These are phyloP conservation scores for Chlamydomonas eustigma DNA, from an alignment of 139 green algal genomes.

Conservation along the genomic window DNA sequence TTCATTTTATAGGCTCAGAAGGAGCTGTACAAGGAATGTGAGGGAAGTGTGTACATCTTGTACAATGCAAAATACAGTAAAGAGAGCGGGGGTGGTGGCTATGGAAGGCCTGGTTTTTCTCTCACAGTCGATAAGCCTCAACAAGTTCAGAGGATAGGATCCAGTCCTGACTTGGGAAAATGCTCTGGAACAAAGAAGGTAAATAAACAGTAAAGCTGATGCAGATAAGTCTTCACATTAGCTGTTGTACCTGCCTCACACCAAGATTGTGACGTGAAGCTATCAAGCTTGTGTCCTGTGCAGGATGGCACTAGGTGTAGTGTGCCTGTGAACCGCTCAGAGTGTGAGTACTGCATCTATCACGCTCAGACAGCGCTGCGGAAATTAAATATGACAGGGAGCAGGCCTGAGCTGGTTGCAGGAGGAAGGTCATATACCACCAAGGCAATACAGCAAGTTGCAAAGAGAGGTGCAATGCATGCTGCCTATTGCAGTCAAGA, in stretches of 20 bases:
- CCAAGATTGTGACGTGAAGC: too few relatives aligned
- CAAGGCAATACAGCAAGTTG: neutral
- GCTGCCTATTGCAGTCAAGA: too few relatives aligned
- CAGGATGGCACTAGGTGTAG: slow-evolving; percentile 33
- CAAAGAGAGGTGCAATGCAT: neutral
- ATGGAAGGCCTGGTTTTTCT: slow-evolving; percentile 10
- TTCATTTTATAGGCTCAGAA: slow-evolving; percentile 15
- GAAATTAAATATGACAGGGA: neutral
- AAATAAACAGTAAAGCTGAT: neutral
- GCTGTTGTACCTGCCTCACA: too few relatives aligned
- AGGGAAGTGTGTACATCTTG: slow-evolving; percentile 32
- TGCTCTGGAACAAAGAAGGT: slow-evolving; percentile 23
- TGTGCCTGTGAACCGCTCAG: slow-evolving; percentile 20
- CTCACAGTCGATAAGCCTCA: slow-evolving; percentile 29
- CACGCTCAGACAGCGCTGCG: slow-evolving; percentile 12
- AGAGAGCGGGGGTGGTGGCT: neutral
- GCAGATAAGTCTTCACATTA: too few relatives aligned
- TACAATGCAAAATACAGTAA: slow-evolving; percentile 20
- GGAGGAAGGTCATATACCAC: neutral
- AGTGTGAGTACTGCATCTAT: slow-evolving; percentile 42
- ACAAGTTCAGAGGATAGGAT: slow-evolving; percentile 19
- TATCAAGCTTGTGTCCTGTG: neutral
- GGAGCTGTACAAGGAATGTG: slow-evolving; percentile 33
- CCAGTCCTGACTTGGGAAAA: slow-evolving; percentile 21
- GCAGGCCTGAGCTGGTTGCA: slow-evolving; percentile 8